Conservation (phyloP, 192 early-diverging fungal species). For the Phycomyces nitens region DNA sequence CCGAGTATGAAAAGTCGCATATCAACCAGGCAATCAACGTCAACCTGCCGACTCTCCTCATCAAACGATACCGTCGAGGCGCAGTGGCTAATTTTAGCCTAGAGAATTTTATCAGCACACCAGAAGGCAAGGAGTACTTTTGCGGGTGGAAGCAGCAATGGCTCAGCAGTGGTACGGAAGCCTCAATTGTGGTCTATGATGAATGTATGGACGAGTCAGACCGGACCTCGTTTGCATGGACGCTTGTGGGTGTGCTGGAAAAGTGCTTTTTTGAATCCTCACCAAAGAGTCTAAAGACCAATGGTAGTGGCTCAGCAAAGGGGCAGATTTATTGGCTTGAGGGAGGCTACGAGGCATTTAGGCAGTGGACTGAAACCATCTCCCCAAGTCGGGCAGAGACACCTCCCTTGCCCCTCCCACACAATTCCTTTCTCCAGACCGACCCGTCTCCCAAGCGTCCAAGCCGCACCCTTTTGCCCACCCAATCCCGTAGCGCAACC, state of each 20-base stretch:
- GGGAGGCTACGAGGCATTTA: slow-evolving; percentile 44
- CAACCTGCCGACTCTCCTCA: slow-evolving; percentile 49
- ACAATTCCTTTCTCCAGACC: background rate
- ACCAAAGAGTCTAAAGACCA: slow-evolving; percentile 18
- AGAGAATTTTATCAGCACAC: slow-evolving; percentile 50
- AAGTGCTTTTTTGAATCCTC: background rate
- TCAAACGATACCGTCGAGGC: slow-evolving; percentile 47
- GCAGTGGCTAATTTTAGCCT: slow-evolving; percentile 48
- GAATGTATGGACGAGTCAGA: slow-evolving; percentile 44
- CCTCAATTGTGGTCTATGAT: slow-evolving; percentile 40
- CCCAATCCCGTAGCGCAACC: slow-evolving; percentile 11
- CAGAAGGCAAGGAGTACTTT: slow-evolving; percentile 41
- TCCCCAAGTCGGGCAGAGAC: background rate
- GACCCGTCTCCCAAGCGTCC: background rate
- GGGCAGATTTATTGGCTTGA: slow-evolving; percentile 39
- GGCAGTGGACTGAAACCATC: background rate
- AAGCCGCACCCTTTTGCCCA: background rate
- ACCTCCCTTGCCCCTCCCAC: background rate
- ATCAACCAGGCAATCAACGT: slow-evolving; percentile 44
- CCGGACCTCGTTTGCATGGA: slow-evolving; percentile 46
- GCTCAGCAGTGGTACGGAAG: background rate
- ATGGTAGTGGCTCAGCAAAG: slow-evolving; percentile 24
- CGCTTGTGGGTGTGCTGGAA: slow-evolving; percentile 45
- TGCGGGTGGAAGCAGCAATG: slow-evolving; percentile 24
- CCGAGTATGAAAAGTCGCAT: slow-evolving; percentile 19